Base-by-base conservation (phyloP, 78 protist genomes). In the Dictyostelium firmibasis region DNA sequence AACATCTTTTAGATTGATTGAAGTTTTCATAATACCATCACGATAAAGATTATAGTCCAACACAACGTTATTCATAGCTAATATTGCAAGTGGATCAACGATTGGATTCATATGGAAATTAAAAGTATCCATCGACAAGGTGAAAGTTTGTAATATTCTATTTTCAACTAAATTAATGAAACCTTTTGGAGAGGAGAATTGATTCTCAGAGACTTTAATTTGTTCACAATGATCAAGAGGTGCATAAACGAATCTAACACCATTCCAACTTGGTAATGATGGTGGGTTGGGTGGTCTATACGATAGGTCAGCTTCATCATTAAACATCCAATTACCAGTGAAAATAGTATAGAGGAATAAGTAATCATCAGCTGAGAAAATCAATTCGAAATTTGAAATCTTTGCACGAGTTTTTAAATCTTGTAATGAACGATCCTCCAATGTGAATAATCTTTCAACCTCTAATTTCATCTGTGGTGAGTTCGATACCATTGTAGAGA, bases 251-350 rank as follows among this genome's bases (percentile, higher is more conserved):
- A 89, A 89, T 31, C 10, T 62, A n/a, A n/a, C 23, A 4, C 44
- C 38, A n/a, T 31, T 43, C 14, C 78, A 78, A 16, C 20, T 8
- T 27, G 86, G 86, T 13, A 33, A 4, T 3, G 92, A 72, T 11
- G 94, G 94, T 64, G 94, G 79, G 13, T 69, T 33, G 1, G 94
- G 94, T 67, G 87, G 83, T 41, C 23, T 20, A 3, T 0, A 13
- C 4, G 18, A 18, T 64, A 9, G 10, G 10, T 67, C 75, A 3
- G 7, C 7, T 18, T 72, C 79, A 7, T 76, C 85, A 25, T 64
- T 43, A 27, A 38, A 18, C 94, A 89, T 81, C 94, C 94, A 89
- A 27, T 89, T 84, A 9, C 88, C 62, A 60, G 94, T 89, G 67
- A 89, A 89, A 8, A 89, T 50, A 1, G 29, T 79, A 36, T 89